Percentiles rank a stretch among this genome's conserved stretches.
phyloP scores from a whole-genome alignment of 257 asterid species.

The Nicotiana benthamiana region DNA sequence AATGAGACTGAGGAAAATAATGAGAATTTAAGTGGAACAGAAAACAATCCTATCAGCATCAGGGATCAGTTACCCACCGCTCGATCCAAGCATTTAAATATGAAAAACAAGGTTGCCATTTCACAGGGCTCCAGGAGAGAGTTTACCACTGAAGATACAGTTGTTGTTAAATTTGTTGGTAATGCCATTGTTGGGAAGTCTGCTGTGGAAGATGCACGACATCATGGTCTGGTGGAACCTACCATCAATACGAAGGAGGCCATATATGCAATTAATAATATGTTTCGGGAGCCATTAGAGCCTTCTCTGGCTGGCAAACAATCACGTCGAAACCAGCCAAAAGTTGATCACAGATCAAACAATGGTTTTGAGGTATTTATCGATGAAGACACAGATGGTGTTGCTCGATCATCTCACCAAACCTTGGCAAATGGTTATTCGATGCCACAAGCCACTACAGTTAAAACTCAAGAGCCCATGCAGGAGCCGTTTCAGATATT shows the following conservation, averaged over 20 bases:
- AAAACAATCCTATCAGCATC: slow-evolving; percentile 6
- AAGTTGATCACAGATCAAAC: slow-evolving; percentile 23
- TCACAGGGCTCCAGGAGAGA: slow-evolving; percentile 20
- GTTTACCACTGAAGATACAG: slow-evolving; percentile 36
- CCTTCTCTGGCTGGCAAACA: slow-evolving; percentile 42
- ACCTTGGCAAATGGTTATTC: slow-evolving; percentile 18
- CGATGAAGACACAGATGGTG: slow-evolving; percentile 39
- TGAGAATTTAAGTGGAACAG: slow-evolving; percentile 15
- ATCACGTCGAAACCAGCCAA: slow-evolving; percentile 25
- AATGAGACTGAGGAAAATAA: slow-evolving; percentile 19
- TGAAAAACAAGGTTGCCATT: slow-evolving; percentile 19
- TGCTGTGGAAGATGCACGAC: slow-evolving; percentile 65
- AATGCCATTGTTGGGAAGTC: slow-evolving; percentile 71
- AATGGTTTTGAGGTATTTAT: slow-evolving; percentile 31
- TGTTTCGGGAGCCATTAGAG: slow-evolving; percentile 77
- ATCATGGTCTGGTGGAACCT: slow-evolving; percentile 92
- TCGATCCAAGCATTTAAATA: slow-evolving; percentile 11
- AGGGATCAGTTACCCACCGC: slow-evolving; percentile 15
- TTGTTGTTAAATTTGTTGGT: slow-evolving; percentile 57
- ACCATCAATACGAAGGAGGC: slow-evolving; percentile 82
- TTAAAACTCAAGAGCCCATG: slow-evolving; percentile 28
- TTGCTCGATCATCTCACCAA: slow-evolving; percentile 21
- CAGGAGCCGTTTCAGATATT: slow-evolving; percentile 57
- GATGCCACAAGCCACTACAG: slow-evolving; percentile 5
- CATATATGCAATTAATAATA: slow-evolving; percentile 69